Evolutionary conservation across 352 stramenopile genomes (phyloP).

Genomic region (Pythium folliculosum): DNA sequence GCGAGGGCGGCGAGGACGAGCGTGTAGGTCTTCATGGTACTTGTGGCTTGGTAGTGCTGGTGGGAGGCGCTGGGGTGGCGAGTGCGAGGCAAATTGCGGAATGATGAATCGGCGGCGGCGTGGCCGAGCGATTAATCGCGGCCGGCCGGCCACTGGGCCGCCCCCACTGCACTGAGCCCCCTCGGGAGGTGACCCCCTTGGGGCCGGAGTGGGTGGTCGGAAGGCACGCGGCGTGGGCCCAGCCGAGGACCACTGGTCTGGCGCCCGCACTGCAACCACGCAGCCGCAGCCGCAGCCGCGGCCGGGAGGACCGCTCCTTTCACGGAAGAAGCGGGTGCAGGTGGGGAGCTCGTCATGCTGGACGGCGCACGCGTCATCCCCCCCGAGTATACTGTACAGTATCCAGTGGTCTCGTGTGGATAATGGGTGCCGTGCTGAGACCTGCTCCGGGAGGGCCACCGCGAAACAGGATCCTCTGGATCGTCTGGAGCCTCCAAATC

Average conservation of each 20-base stretch:
- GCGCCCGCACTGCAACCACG: background rate
- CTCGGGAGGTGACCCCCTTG: no score
- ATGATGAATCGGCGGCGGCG: constrained; percentile 5
- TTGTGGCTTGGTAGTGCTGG: background rate
- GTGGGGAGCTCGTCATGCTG: background rate
- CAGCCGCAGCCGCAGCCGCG: no score
- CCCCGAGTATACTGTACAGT: background rate
- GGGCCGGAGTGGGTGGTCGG: background rate
- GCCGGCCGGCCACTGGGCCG: background rate
- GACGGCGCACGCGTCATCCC: background rate
- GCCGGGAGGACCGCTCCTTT: background rate
- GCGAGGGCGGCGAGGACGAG: constrained; percentile 19
- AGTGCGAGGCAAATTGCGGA: constrained; percentile 15
- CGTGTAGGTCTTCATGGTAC: constrained; percentile 29
- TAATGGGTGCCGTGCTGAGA: background rate
- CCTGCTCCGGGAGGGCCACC: no score
- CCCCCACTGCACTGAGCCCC: background rate
- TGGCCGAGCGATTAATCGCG: constrained; percentile 2
- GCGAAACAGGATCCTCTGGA: background rate
- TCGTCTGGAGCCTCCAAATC: background rate
- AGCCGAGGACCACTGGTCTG: no score
- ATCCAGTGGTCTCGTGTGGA: no score
- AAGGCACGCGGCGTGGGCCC: background rate
- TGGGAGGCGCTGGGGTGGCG: background rate
- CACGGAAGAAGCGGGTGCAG: no score